Conservation (phyloP, 495 filamentous ascomycete species). For the Penicillium mononematosum region DNA sequence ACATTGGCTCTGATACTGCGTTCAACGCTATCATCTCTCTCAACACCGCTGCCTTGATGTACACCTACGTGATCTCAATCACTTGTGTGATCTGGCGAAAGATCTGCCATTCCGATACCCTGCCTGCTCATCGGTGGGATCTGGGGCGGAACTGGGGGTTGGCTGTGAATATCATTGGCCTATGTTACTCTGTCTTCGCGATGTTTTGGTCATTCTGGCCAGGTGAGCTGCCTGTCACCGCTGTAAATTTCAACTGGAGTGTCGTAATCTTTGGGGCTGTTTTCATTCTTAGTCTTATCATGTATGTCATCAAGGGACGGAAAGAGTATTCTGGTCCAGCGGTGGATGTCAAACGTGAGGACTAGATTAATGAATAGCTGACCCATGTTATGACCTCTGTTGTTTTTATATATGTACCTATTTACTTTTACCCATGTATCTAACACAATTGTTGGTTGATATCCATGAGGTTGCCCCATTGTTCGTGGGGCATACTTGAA, state of each 20-base stretch:
- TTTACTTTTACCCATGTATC: no score
- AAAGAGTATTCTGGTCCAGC: background rate
- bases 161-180: background rate
- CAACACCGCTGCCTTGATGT: background rate
- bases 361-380: background rate
- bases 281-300: background rate
- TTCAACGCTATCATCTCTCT: background rate
- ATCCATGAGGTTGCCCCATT: no score
- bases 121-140: background rate
- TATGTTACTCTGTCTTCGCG: background rate
- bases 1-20: background rate
- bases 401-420: no score
- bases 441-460: no score
- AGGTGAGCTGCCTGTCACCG: background rate
- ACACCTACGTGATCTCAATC: background rate
- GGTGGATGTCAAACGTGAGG: constrained; percentile 11
- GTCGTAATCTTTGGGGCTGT: background rate
- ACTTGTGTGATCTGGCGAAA: background rate
- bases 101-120: background rate
- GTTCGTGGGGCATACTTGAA: no score
- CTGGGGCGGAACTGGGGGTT: background rate
- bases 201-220: background rate
- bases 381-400: background rate
- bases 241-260: background rate
- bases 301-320: background rate